Evolutionary conservation across 2,329 filamentous ascomycete genomes (phyloP), one percentile per base, ranked within the genome.

Genomic region (Aspergillus sp.): DNA sequence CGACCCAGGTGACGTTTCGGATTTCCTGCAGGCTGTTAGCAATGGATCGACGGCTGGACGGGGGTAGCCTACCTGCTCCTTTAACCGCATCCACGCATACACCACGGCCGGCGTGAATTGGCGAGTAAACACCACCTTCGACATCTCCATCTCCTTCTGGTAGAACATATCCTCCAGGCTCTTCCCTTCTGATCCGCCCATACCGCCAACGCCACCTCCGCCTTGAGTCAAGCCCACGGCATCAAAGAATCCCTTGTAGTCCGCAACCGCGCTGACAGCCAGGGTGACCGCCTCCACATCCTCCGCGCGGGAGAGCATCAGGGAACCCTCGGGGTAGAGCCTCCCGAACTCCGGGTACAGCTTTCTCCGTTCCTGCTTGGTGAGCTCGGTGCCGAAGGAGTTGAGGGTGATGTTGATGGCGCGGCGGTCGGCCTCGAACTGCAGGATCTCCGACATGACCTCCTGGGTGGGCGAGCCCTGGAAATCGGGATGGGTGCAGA

Each of bases 361-460:
- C 73, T 95, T 98, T 68, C 84, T 93, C 50, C 91, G 80, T 57
- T 96, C 91, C 26, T 76, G 74, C 74, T 98, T 98, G 51, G 79
- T 82, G 30, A 98, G 73, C 60, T 98, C 91, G 6, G 93, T 98
- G 42, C 91, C 91, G 51, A 98, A 96, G 0, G 88, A 95, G 71
- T 98, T 98, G 49, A 98, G 75, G 2, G 91, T 98, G 61, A 98
- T 98, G 67, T 98, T 98, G 71, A 98, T 98, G 51, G 88, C 86
- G 58, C 91, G 78, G 46, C 91, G 77, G 58, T 98, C 91, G 15
- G 93, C 91, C 68, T 98, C 91, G 50, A 98, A 98, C 56, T 94
- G 84, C 30, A 98, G 70, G 32, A 95, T 84, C 65, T 96, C 89
- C 5, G 81, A 79, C 91, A 98, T 98, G 57, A 95, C 79, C 51